phyloP scores from a whole-genome alignment of 306 rosid species.

The Biancaea sappan region DNA sequence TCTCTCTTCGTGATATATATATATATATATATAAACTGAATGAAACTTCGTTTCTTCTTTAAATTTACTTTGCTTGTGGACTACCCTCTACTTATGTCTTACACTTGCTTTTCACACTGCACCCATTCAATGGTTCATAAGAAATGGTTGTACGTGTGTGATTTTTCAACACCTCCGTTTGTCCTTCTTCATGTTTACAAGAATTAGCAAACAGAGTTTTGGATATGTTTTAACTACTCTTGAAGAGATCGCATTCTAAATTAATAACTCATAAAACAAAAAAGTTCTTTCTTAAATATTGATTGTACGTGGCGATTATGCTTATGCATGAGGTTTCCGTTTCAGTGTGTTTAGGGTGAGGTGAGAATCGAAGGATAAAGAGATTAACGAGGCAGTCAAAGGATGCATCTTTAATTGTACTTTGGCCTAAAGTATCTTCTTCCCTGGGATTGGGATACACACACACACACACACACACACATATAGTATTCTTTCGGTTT shows the following conservation, averaged over 20 bases:
- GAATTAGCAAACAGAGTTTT: neutral
- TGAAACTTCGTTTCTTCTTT: no score
- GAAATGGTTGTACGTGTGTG: neutral
- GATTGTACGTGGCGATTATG: neutral
- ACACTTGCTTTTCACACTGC: constrained; percentile 1
- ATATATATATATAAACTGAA: no score
- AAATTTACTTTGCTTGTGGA: constrained; percentile 14
- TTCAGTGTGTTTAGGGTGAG: neutral
- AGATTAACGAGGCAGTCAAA: constrained; percentile 64
- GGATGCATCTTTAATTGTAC: constrained; percentile 52
- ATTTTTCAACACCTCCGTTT: neutral
- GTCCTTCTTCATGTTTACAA: neutral
- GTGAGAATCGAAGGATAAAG: neutral
- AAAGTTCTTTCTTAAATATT: neutral
- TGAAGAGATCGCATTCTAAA: neutral
- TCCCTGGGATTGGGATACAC: constrained; percentile 31
- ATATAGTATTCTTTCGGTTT: constrained; percentile 38
- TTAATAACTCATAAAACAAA: neutral
- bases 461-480: no score
- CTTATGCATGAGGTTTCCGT: neutral
- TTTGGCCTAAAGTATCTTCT: constrained; percentile 56
- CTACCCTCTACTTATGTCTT: neutral
- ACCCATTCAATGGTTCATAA: neutral
- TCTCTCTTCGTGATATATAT: no score
- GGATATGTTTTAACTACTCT: no score